Evolutionary conservation across 2,329 filamentous ascomycete species (phyloP).

Genomic region (Fonsecaea pugnacius): DNA sequence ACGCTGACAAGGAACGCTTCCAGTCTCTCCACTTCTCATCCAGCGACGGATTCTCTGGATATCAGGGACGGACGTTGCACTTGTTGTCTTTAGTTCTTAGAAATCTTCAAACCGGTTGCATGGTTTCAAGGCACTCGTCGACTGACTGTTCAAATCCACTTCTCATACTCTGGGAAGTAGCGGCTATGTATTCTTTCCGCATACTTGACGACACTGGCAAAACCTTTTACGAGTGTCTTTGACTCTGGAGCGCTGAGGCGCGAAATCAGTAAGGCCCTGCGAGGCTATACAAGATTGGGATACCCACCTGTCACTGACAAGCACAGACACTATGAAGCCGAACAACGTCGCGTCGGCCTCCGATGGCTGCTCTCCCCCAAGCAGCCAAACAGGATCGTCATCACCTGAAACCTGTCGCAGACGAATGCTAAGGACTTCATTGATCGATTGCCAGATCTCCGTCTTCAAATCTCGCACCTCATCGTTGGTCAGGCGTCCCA

Average conservation of each 20-base stretch:
- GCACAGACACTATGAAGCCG: slow-evolving; percentile 60
- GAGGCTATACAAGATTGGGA: not conserved
- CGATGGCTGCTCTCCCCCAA: slow-evolving; percentile 59
- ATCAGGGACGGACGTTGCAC: not conserved
- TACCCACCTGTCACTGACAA: slow-evolving; percentile 61
- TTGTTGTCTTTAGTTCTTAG: not conserved
- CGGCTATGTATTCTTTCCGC: slow-evolving; percentile 59
- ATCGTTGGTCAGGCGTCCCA: slow-evolving; percentile 54
- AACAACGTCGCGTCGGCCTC: slow-evolving; percentile 64
- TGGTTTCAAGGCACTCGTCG: not conserved
- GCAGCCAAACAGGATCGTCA: slow-evolving; percentile 59
- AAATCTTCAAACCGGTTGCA: not conserved
- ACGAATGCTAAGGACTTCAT: slow-evolving; percentile 48
- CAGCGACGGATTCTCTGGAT: not conserved
- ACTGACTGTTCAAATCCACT: slow-evolving; percentile 38
- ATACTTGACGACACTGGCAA: slow-evolving; percentile 60
- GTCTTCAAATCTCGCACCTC: slow-evolving; percentile 54
- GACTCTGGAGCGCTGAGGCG: slow-evolving; percentile 53
- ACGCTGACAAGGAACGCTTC: not conserved
- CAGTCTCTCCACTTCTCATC: not conserved
- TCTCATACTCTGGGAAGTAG: slow-evolving; percentile 64
- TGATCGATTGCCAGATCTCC: slow-evolving; percentile 61
- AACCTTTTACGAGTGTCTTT: slow-evolving; percentile 50
- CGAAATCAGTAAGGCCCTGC: slow-evolving; percentile 19
- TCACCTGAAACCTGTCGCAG: slow-evolving; percentile 40